Base-by-base conservation (phyloP, 495 filamentous ascomycete genomes). In the Aspergillus olivimuriae region DNA sequence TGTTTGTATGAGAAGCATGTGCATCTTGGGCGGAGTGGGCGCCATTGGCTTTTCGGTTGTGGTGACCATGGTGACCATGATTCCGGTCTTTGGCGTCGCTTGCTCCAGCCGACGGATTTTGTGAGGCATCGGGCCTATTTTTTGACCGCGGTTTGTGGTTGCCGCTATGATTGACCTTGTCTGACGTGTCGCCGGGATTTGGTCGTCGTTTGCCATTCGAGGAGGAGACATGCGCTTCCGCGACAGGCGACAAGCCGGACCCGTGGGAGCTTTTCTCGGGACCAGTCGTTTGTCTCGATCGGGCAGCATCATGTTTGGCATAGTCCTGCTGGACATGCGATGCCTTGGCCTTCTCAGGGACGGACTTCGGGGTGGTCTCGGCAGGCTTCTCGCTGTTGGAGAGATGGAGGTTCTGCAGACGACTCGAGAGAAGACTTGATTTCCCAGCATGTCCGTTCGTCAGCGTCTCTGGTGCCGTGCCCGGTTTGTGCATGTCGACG, bases 1-100 rank as follows among this genome's bases (percentile, higher is more conserved):
- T 48, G 42, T 44, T 55, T 31, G 48, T 31, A 43, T 69, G 59
- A 30, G 51, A 26, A 47, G 47, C 21, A 51, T 55, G 18, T 26
- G 60, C 55, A 44, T 68, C 59, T 43, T 46, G 63, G 17, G 28
- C 37, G 2, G 52, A 44, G 34, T 28, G 28, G 21, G 47, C 22
- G 17, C 60, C 65, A 35, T 68, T 67, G 12, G 56, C 20, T 46
- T 72, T 73, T n/a, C n/a, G n/a, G n/a, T n/a, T n/a, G n/a, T n/a
- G n/a, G 14, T 65, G 62, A 7, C 53, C 37, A 16, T 52, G 46
- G 20, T 61, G 37, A 14, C 60, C 60, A 9, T 50, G 42, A 44
- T 60, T 58, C 15, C 59, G 58, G 16, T 66, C 58, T 33, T 68
- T 67, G 14, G 44, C 33, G n/a, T 62, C 62, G 11, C 34, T 41